Evolutionary conservation across 2,329 filamentous ascomycete species (phyloP).

Genomic region (Incumbomyces delicatus): DNA sequence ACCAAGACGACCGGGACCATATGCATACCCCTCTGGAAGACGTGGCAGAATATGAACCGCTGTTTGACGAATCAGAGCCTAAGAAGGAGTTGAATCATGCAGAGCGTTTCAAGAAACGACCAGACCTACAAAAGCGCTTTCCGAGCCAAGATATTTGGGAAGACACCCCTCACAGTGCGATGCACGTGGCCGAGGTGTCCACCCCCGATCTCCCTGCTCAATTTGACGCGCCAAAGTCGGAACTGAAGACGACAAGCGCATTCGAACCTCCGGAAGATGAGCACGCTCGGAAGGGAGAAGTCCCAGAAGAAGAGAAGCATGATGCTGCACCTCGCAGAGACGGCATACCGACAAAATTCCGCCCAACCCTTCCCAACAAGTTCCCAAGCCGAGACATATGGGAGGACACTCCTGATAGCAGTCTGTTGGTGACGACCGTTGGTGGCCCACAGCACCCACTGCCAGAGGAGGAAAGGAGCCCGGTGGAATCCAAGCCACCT

Average conservation of each 20-base stretch:
- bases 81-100: slow-evolving; percentile 42
- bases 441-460: slow-evolving; percentile 41
- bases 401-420: slow-evolving; percentile 85
- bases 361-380: slow-evolving; percentile 53
- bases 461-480: slow-evolving; percentile 36
- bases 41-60: slow-evolving; percentile 86
- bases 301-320: slow-evolving; percentile 30
- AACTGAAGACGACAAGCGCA: slow-evolving; percentile 19
- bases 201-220: slow-evolving; percentile 56
- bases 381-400: slow-evolving; percentile 91
- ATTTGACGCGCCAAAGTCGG: slow-evolving; percentile 26
- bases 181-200: slow-evolving; percentile 68
- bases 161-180: slow-evolving; percentile 77
- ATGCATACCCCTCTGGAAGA: slow-evolving; percentile 65
- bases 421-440: slow-evolving; percentile 68
- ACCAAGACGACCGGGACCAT: slow-evolving; percentile 42
- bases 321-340: slow-evolving; percentile 42
- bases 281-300: slow-evolving; percentile 31
- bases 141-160: slow-evolving; percentile 97
- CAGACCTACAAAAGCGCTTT: slow-evolving; percentile 59
- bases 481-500: slow-evolving; percentile 22
- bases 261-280: slow-evolving; percentile 42
- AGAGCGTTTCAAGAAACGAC: slow-evolving; percentile 47
- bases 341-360: slow-evolving; percentile 29
- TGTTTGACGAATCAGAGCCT: slow-evolving; percentile 67